Evolutionary conservation across 768 basidiomycete species (phyloP).

Genomic region (Lentinula aciculospora): DNA sequence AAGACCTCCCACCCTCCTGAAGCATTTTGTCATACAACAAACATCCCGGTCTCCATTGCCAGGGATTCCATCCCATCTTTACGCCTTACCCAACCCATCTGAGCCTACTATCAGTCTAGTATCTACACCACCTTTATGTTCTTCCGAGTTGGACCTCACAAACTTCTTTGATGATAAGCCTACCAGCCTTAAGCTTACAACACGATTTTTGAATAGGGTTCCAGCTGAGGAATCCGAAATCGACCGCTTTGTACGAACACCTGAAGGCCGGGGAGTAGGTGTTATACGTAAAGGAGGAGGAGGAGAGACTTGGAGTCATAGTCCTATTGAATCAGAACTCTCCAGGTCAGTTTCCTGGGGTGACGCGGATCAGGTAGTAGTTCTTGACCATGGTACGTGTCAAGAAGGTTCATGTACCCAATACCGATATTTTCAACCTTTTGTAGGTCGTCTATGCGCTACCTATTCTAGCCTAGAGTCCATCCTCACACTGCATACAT

Average conservation of each 20-base stretch:
- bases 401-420: background rate
- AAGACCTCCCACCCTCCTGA: constrained; percentile 78
- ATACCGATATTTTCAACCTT: background rate
- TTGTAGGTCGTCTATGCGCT: constrained; percentile 40
- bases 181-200: constrained; percentile 43
- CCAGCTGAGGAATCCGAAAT: constrained; percentile 49
- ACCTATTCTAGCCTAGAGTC: constrained; percentile 49
- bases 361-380: constrained; percentile 61
- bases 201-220: constrained; percentile 32
- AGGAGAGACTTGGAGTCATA: constrained; percentile 62
- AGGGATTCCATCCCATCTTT: constrained; percentile 43
- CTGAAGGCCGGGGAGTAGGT: constrained; percentile 72
- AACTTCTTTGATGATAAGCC: constrained; percentile 58
- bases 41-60: constrained; percentile 45
- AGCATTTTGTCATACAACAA: constrained; percentile 69
- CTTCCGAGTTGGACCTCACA: constrained; percentile 51
- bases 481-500: constrained; percentile 48
- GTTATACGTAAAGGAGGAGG: constrained; percentile 51
- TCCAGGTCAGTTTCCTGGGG: constrained; percentile 46
- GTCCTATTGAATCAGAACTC: constrained; percentile 41
- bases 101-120: constrained; percentile 47
- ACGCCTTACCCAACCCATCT: constrained; percentile 44
- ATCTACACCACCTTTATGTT: constrained; percentile 60
- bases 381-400: constrained; percentile 56
- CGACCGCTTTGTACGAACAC: constrained; percentile 64